A percentile compares a stretch with the other conserved stretches of the same genome.
Evolutionary conservation across 2,329 filamentous ascomycete genomes (phyloP).

Genomic region (Exophiala oligosperma): DNA sequence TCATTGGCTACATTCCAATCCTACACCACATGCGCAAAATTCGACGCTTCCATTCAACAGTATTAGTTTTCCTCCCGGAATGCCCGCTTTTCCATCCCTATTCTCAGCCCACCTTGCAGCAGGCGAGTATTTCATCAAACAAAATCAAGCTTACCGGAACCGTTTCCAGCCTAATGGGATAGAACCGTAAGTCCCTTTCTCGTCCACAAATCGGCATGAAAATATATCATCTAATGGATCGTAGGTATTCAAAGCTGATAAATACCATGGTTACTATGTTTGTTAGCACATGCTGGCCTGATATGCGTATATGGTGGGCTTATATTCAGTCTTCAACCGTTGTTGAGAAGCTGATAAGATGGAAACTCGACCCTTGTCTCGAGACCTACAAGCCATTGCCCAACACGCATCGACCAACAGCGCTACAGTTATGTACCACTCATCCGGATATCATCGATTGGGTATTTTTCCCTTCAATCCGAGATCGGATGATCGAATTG

Average conservation of each 20-base stretch:
- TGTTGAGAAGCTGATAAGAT: conserved; percentile 2
- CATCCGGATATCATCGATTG: conserved; percentile 7
- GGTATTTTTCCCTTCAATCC: conserved; percentile 9
- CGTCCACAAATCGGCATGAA: background rate
- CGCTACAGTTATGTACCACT: conserved; percentile 1
- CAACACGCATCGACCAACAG: conserved; percentile 1
- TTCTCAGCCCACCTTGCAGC: conserved; percentile 9
- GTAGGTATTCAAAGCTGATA: conserved; percentile 4
- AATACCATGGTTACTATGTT: conserved; percentile 10
- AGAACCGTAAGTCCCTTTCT: conserved; percentile 1
- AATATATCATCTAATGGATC: background rate
- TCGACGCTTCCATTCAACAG: background rate
- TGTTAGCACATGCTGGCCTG: conserved; percentile 10
- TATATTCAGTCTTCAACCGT: conserved; percentile 2
- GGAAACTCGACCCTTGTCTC: conserved; percentile 3
- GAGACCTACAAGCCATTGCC: conserved; percentile 2
- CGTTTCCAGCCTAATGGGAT: background rate
- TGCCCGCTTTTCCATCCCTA: background rate
- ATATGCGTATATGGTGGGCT: conserved; percentile 6
- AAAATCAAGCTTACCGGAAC: conserved; percentile 7
- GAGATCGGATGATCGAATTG: conserved; percentile 4
- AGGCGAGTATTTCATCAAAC: conserved; percentile 9
- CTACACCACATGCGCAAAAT: background rate
- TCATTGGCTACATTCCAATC: background rate
- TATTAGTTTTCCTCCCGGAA: conserved; percentile 2